Evolutionary conservation across 805 yeast genomes (phyloP).

Genomic region (Ogataea nitratoaversa): DNA sequence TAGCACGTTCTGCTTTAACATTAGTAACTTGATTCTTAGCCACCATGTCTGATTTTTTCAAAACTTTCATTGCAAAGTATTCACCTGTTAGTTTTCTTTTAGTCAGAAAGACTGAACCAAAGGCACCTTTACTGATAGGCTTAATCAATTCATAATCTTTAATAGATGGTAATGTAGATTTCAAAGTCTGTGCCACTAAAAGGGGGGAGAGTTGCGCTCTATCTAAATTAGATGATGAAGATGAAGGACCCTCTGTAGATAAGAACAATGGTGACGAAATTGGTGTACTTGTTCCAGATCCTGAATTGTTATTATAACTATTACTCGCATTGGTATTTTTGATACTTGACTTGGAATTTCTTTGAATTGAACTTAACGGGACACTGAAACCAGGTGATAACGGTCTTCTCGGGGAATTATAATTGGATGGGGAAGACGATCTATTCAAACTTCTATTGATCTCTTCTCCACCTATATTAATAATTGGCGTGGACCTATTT

Average conservation of each 20-base stretch:
- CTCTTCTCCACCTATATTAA: slow-evolving; percentile 22
- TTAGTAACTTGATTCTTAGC: slow-evolving; percentile 95
- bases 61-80: slow-evolving; percentile 88
- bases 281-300: slow-evolving; percentile 38
- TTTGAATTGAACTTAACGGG: slow-evolving; percentile 60
- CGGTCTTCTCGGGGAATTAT: slow-evolving; percentile 51
- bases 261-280: slow-evolving; percentile 53
- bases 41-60: slow-evolving; percentile 92
- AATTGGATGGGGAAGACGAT: slow-evolving; percentile 17
- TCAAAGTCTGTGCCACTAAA: slow-evolving; percentile 58
- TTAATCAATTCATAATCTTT: slow-evolving; percentile 85
- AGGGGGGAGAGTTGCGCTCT: slow-evolving; percentile 80
- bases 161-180: slow-evolving; percentile 63
- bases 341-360: slow-evolving; percentile 34
- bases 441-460: slow-evolving; percentile 6
- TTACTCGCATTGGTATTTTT: slow-evolving; percentile 20
- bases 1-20: slow-evolving; percentile 91
- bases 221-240: slow-evolving; percentile 23
- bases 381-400: slow-evolving; percentile 51
- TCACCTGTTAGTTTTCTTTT: slow-evolving; percentile 85
- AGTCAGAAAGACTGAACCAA: slow-evolving; percentile 90
- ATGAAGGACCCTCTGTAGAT: slow-evolving; percentile 38
- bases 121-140: slow-evolving; percentile 96
- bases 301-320: slow-evolving; percentile 11
- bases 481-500: slow-evolving; percentile 25